Evolutionary conservation across 345 rosid species (phyloP).

Genomic region (Dovyalis caffra): DNA sequence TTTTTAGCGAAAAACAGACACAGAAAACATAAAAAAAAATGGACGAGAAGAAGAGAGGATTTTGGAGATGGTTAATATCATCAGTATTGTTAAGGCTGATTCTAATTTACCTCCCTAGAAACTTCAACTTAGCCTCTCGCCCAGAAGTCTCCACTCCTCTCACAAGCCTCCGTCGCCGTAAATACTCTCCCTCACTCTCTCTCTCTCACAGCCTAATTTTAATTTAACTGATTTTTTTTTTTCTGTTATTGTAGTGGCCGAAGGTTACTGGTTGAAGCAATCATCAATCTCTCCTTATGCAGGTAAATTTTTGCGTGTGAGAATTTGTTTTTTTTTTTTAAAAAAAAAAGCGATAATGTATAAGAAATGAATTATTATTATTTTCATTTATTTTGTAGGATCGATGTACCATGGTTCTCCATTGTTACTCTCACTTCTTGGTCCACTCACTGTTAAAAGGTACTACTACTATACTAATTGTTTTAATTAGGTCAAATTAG

Average conservation of each 20-base stretch:
- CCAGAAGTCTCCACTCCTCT: conserved; percentile 97
- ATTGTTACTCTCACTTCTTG: conserved; percentile 68
- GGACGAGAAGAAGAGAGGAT: conserved; percentile 27
- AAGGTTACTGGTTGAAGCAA: conserved; percentile 97
- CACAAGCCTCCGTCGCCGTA: conserved; percentile 95
- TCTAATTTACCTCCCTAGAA: conserved; percentile 53
- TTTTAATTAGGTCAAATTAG: not conserved
- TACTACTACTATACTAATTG: conserved; percentile 4
- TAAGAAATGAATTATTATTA: not conserved
- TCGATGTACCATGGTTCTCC: conserved; percentile 98
- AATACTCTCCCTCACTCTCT: conserved; percentile 13
- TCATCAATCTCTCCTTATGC: conserved; percentile 87
- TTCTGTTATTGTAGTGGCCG: conserved; percentile 57
- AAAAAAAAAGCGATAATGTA: not conserved
- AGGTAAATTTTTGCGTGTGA: conserved; percentile 15
- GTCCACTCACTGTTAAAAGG: conserved; percentile 81
- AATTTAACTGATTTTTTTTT: not conserved
- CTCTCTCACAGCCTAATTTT: not conserved
- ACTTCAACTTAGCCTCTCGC: conserved; percentile 73
- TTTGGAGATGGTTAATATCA: conserved; percentile 53
- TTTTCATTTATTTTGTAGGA: conserved; percentile 44
- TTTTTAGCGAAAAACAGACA: not conserved
- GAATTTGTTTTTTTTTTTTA: not conserved
- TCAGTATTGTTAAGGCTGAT: conserved; percentile 49
- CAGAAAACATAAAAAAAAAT: no score